phyloP scores from a whole-genome alignment of 805 yeast genomes.

The Yamadazyma laniorum region DNA sequence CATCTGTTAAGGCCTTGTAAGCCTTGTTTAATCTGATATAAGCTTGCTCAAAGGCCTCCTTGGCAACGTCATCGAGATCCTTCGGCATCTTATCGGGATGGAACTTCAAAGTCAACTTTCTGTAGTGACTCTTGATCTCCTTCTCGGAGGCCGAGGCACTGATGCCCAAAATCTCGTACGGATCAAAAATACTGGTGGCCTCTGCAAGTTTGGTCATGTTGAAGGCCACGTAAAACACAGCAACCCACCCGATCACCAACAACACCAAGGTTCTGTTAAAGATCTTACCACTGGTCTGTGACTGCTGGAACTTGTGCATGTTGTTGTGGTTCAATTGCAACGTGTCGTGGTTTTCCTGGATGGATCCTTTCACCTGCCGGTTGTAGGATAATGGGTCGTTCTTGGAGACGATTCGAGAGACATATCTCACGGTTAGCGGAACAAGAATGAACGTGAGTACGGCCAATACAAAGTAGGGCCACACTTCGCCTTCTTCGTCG shows the following conservation, averaged over 20 bases:
- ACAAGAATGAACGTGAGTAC: constrained; percentile 62
- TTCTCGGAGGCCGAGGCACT: constrained; percentile 65
- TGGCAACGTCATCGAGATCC: constrained; percentile 56
- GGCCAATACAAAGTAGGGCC: constrained; percentile 89
- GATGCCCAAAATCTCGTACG: constrained; percentile 81
- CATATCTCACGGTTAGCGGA: constrained; percentile 53
- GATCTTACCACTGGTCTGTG: constrained; percentile 25
- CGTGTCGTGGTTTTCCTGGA: constrained; percentile 31
- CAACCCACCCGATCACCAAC: constrained; percentile 58
- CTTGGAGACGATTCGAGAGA: constrained; percentile 18
- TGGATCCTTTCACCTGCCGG: constrained; percentile 29
- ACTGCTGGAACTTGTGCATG: constrained; percentile 26
- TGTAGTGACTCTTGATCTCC: constrained; percentile 77
- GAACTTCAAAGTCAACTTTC: constrained; percentile 80
- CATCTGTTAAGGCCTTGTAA: constrained; percentile 92
- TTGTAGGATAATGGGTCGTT: constrained; percentile 20
- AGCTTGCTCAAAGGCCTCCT: constrained; percentile 61
- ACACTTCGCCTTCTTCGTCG: constrained; percentile 86
- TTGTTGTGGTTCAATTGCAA: constrained; percentile 28
- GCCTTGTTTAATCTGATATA: constrained; percentile 87
- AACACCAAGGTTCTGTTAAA: constrained; percentile 37
- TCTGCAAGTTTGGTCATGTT: constrained; percentile 45
- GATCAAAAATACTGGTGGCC: constrained; percentile 67
- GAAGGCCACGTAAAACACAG: constrained; percentile 42
- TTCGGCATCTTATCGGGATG: constrained; percentile 92